Percentiles rank a stretch among this genome's conserved stretches.
Evolutionary conservation across 2,329 filamentous ascomycete species (phyloP).

Genomic region (Seiridium cupressi): DNA sequence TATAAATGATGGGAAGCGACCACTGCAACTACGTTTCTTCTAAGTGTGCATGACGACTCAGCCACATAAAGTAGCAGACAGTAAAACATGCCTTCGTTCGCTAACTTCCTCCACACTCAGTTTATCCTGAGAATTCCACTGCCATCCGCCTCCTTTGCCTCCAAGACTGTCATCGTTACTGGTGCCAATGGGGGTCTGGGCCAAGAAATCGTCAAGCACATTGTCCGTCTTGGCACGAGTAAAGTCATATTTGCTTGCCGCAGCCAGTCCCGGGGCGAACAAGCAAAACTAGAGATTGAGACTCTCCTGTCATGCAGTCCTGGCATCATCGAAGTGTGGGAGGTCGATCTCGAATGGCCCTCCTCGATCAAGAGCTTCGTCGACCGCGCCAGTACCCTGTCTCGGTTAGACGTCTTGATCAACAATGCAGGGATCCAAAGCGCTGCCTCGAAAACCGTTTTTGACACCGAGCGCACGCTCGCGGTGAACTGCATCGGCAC

Average conservation of each 20-base stretch:
- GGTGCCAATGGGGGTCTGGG: background rate
- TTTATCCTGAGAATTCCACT: slow-evolving; percentile 12
- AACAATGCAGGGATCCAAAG: slow-evolving; percentile 39
- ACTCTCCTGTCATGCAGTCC: background rate
- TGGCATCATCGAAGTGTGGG: slow-evolving; percentile 38
- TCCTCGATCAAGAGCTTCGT: slow-evolving; percentile 39
- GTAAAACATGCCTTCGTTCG: slow-evolving; percentile 11
- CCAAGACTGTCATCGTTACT: background rate
- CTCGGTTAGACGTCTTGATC: slow-evolving; percentile 41
- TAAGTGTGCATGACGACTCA: background rate
- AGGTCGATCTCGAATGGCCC: slow-evolving; percentile 38
- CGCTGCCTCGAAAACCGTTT: slow-evolving; percentile 30
- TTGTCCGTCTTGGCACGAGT: slow-evolving; percentile 25
- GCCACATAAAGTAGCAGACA: background rate
- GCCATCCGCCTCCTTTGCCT: slow-evolving; percentile 2
- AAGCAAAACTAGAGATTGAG: background rate
- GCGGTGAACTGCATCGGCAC: slow-evolving; percentile 32
- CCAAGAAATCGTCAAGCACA: slow-evolving; percentile 17
- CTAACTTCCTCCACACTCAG: slow-evolving; percentile 14
- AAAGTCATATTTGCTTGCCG: slow-evolving; percentile 39
- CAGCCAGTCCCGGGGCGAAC: slow-evolving; percentile 16
- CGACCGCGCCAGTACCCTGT: slow-evolving; percentile 27
- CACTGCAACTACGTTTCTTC: background rate
- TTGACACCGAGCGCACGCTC: slow-evolving; percentile 48
- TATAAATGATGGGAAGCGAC: no score